Conservation (phyloP, 768 basidiomycete species). For the Pleurotus cornucopiae region DNA sequence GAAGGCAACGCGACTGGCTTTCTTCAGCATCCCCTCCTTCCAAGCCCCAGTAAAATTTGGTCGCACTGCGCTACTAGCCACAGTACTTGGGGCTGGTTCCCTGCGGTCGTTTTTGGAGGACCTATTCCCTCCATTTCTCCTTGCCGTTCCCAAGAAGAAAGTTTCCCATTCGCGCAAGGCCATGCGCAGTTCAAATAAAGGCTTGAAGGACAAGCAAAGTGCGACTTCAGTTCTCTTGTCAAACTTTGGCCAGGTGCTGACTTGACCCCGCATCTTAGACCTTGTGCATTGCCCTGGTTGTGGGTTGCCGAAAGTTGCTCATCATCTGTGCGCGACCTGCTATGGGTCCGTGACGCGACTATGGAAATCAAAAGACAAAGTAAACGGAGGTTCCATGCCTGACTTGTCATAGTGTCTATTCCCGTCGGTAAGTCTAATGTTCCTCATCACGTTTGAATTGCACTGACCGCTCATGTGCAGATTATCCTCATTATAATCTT, state of each 20-base stretch:
- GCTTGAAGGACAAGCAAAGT: conserved; percentile 93
- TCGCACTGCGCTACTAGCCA: conserved; percentile 18
- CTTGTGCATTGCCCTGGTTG: conserved; percentile 90
- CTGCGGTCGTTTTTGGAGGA: conserved; percentile 46
- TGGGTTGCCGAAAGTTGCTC: conserved; percentile 82
- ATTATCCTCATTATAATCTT: too few relatives aligned
- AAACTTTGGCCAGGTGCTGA: conserved; percentile 4
- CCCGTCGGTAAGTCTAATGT: too few relatives aligned
- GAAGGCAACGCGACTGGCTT: conserved; percentile 17
- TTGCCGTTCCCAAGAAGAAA: conserved; percentile 94
- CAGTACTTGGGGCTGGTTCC: conserved; percentile 18
- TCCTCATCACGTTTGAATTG: too few relatives aligned
- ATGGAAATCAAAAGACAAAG: conserved; percentile 50
- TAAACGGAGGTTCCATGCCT: conserved; percentile 22
- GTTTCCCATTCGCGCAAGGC: conserved; percentile 89
- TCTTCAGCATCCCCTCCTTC: conserved; percentile 11
- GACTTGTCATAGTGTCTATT: conserved; percentile 27
- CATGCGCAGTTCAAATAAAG: conserved; percentile 95
- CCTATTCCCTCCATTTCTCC: conserved; percentile 81
- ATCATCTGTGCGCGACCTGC: conserved; percentile 82
- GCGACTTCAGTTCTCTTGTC: conserved; percentile 20
- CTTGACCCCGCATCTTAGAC: conserved; percentile 42
- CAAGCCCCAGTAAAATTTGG: conserved; percentile 15
- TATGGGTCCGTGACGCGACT: conserved; percentile 64
- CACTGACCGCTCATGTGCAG: too few relatives aligned